Percentiles rank a stretch among this genome's conserved stretches.
These are phyloP conservation scores for Ambrosia hybrid DNA, from an alignment of 140 eudicot species.

Conservation along the genomic window DNA sequence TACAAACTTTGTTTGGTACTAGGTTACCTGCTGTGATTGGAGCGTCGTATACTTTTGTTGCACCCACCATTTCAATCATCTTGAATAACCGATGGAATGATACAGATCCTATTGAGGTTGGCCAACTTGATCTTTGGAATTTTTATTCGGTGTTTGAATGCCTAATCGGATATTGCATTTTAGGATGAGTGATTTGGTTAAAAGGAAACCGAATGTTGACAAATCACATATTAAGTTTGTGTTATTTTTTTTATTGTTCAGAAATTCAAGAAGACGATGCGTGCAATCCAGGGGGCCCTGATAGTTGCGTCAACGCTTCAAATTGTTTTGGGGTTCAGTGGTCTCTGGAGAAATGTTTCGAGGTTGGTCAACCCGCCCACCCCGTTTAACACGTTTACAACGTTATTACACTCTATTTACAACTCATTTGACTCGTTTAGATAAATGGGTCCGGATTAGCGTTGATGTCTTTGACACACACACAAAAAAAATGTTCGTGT, in stretches of 20 bases:
- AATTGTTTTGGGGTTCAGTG: conserved; percentile 87
- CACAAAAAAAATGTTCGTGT: not conserved
- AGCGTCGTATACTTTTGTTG: conserved; percentile 74
- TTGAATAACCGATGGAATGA: conserved; percentile 72
- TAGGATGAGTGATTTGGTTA: not conserved
- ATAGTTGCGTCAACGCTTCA: conserved; percentile 87
- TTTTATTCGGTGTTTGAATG: not conserved
- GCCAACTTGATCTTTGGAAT: conserved; percentile 12
- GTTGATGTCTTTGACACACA: not conserved
- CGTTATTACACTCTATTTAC: too few species aligned
- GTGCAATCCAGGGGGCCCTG: conserved; percentile 87
- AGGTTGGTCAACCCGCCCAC: conserved; percentile 42
- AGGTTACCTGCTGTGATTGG: conserved; percentile 67
- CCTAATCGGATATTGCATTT: not conserved
- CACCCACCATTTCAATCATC: conserved; percentile 85
- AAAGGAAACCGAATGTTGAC: conserved; percentile 15
- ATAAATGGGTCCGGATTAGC: not conserved
- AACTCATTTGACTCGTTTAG: not conserved
- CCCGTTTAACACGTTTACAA: too few species aligned
- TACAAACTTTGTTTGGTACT: conserved; percentile 59
- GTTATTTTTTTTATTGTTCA: conserved; percentile 16
- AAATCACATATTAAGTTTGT: conserved; percentile 6
- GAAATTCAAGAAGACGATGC: conserved; percentile 82
- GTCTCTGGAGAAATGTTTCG: conserved; percentile 83
- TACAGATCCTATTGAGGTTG: conserved; percentile 68